Evolutionary conservation across 2,329 filamentous ascomycete species (phyloP), one percentile per base, ranked within the genome.

Genomic region (Coleophoma cylindrospora): DNA sequence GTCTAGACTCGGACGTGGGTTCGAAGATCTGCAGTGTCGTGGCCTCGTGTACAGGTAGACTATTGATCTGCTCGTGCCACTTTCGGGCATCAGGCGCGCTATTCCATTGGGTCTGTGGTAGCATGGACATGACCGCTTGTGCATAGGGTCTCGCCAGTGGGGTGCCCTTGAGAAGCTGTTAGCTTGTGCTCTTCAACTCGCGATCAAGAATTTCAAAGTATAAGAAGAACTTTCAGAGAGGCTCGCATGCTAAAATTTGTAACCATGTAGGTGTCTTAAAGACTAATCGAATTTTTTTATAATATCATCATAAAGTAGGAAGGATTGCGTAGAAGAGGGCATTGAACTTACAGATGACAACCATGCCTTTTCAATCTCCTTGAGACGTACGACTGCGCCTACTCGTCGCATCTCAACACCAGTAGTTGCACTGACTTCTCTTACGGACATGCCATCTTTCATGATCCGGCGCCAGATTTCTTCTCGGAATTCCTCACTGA

Each of bases 231-330:
- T 52, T 62, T 89, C 86, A 89, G 86, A 86, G 81, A 86, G 81
- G 81, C 77, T 82, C 77, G 80, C 77, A 85, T 84, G 81, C 79
- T 78, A 81, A 74, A 74, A 74, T 80, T 79, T 86, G 76, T 92
- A 92, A 96, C 89, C 89, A 94, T 84, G 77, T 83, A 68, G 74
- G 70, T 84, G 91, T 97, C 91, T 96, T 96, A 79, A 95, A 96
- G 92, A 97, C 92, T 96, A 96, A 97, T 96, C 92, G 92, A 82
- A 75, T 83, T 84, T 82, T 80, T 74, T 27, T 27, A 27, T 68
- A 81, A 72, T 76, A 79, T 89, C 84, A 87, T 87, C 84, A 86
- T 66, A 61, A 60, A 60, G 50, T 49, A 40, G 41, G 49, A 21
- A 38, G 17, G 22, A 22, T 32, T 51, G 45, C 47, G 43, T 43